phyloP scores from a whole-genome alignment of 129 eudicot species.

The Centaurea solstitialis region DNA sequence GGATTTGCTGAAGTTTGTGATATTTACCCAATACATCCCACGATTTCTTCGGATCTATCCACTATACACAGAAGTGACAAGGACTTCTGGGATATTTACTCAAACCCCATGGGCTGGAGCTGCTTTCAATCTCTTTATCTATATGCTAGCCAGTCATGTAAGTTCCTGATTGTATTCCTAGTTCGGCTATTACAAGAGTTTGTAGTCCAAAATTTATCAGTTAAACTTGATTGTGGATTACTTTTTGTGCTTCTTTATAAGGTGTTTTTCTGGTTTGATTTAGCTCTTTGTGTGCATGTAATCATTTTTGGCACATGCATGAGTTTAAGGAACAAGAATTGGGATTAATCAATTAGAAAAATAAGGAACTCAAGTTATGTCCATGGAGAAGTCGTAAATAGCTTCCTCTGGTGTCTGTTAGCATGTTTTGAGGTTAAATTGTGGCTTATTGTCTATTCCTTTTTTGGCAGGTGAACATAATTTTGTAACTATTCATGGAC shows the following conservation, averaged over 20 bases:
- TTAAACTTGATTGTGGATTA: background rate
- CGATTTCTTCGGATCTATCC: constrained; percentile 66
- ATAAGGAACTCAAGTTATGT: background rate
- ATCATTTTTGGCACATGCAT: background rate
- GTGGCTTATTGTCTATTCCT: background rate
- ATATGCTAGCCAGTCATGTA: constrained; percentile 93
- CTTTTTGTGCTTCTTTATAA: background rate
- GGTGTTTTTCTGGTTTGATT: background rate
- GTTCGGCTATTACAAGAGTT: background rate
- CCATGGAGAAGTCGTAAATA: background rate
- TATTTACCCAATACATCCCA: constrained; percentile 64
- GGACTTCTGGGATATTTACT: constrained; percentile 70
- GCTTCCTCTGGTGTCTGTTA: background rate
- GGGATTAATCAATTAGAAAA: background rate
- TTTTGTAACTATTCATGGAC: background rate
- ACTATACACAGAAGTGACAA: constrained; percentile 61
- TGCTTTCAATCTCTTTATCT: constrained; percentile 75
- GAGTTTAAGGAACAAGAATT: background rate
- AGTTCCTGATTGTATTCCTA: constrained; percentile 16
- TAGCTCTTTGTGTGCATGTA: constrained; percentile 9
- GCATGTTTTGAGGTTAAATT: background rate
- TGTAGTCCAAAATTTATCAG: background rate
- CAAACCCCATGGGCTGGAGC: constrained; percentile 98
- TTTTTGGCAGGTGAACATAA: background rate
- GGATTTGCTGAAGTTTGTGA: constrained; percentile 61